Evolutionary conservation across 257 asterid species (phyloP), one percentile per base, ranked within the genome.

Genomic region (Solanum pennellii): DNA sequence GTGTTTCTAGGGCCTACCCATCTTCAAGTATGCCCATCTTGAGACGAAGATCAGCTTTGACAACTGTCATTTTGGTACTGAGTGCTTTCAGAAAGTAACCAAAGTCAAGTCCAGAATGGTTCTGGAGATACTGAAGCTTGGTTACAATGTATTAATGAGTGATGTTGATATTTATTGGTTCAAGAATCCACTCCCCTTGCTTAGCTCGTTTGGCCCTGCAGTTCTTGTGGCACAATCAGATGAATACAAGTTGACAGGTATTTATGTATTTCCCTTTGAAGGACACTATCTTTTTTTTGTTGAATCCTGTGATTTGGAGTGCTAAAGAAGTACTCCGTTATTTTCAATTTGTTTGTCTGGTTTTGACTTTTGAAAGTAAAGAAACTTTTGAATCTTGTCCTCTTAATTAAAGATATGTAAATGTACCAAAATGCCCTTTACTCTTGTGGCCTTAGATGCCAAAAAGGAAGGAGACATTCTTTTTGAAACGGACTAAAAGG

Each of bases 61-160:
- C 76, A 33, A 95, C 90, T 97, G 99, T 90, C 99, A 97, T 92
- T 97, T 97, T 72, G 99, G 99, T 68, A 94, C 98, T 0, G 96
- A 94, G 83, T 96, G 99, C 93, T 97, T 95, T 91, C 97, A 91
- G 90, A 96, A 86, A 91, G 99, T 97, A 87, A 97, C 98, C 87
- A 95, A 97, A 92, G 97, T 96, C 44, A 97, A 97, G 91, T 97
- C 99, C 29, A 96, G 94, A 91, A 88, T 90, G 92, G 99, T 97
- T 89, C 92, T 97, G 89, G 95, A 94, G 89, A 94, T 95, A 77
- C 83, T 97, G 73, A 95, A 95, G 93, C 94, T 94, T 14, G 99
- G 99, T 72, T 92, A 86, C 86, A 91, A 91, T 89, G 94, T 91
- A 47, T 88, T 92, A 10, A 86, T 92, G 91, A 92, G 94, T 9